Percentiles rank a stretch among this genome's conserved stretches.
Conservation (phyloP, 192 early-diverging fungal species). For the Radiomyces spectabilis region DNA sequence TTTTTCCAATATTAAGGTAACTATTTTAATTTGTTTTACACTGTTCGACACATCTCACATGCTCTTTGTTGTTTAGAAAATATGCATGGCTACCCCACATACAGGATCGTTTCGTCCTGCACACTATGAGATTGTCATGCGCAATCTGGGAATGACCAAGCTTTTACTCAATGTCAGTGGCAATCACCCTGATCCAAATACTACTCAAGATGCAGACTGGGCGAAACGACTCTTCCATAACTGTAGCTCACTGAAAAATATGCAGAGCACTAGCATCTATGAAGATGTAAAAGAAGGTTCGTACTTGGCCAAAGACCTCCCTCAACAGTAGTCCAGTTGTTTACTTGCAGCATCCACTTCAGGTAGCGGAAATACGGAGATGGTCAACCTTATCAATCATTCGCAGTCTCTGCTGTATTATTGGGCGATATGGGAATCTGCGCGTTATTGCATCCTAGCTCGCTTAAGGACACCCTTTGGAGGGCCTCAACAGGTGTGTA, state of each 20-base stretch:
- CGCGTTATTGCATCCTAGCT: constrained; percentile 66
- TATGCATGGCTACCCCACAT: constrained; percentile 36
- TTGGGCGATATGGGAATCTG: constrained; percentile 72
- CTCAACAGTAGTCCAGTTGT: not conserved
- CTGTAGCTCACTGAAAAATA: constrained; percentile 32
- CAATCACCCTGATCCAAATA: not conserved
- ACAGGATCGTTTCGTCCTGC: constrained; percentile 54
- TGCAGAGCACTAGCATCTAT: constrained; percentile 4
- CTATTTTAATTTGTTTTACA: not conserved
- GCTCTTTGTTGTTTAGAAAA: not conserved
- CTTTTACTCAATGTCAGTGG: constrained; percentile 4
- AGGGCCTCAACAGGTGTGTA: constrained; percentile 50
- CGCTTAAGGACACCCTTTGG: constrained; percentile 71
- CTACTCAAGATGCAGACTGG: constrained; percentile 28
- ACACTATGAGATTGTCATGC: constrained; percentile 57
- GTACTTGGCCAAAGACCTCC: not conserved
- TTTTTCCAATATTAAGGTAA: constrained; percentile 1
- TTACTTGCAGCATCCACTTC: not conserved
- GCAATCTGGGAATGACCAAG: constrained; percentile 42
- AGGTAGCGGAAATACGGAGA: not conserved
- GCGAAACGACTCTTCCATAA: constrained; percentile 47
- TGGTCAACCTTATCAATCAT: constrained; percentile 8
- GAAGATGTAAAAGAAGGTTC: constrained; percentile 2
- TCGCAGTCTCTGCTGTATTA: constrained; percentile 35
- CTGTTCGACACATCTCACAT: too few relatives aligned